Evolutionary conservation across 225 moss, liverwort and hornwort species (phyloP).

Genomic region (Bryum argenteum): DNA sequence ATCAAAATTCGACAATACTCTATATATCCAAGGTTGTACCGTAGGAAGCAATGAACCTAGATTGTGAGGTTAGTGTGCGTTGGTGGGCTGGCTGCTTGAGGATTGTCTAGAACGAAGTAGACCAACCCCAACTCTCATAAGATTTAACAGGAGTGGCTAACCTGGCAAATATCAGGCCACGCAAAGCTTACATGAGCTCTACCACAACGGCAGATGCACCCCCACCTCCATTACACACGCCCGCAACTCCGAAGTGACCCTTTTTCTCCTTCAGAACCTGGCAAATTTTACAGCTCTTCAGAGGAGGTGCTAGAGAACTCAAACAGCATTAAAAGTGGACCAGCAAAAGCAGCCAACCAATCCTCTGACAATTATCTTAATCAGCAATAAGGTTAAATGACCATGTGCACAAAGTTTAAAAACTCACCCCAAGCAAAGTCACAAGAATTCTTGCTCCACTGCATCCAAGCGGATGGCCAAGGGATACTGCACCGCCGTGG

Average conservation of each 20-base stretch:
- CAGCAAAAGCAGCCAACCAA: neutral
- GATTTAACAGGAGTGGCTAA: slow-evolving; percentile 33
- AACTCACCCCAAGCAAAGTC: slow-evolving; percentile 81
- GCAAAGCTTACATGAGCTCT: slow-evolving; percentile 84
- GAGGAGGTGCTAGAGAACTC: neutral
- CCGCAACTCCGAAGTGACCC: slow-evolving; percentile 79
- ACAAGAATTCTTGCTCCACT: slow-evolving; percentile 95
- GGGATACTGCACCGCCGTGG: slow-evolving; percentile 92
- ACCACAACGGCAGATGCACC: slow-evolving; percentile 92
- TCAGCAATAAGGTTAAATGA: neutral
- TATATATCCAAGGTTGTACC: neutral
- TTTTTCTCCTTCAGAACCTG: slow-evolving; percentile 79
- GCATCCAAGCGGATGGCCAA: slow-evolving; percentile 96
- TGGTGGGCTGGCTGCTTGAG: no score
- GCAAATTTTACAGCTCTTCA: slow-evolving; percentile 10
- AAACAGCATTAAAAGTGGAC: neutral
- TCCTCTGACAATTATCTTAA: neutral
- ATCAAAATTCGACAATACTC: neutral
- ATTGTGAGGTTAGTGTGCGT: no score
- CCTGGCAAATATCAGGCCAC: slow-evolving; percentile 35
- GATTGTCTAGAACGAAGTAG: neutral
- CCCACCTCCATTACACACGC: slow-evolving; percentile 93
- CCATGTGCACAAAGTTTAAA: slow-evolving; percentile 1
- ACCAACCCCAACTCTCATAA: neutral
- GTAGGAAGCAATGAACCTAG: neutral